Percentiles rank a stretch among this genome's conserved stretches.
Evolutionary conservation across 257 asterid species (phyloP).

Genomic region (Vinca minor): DNA sequence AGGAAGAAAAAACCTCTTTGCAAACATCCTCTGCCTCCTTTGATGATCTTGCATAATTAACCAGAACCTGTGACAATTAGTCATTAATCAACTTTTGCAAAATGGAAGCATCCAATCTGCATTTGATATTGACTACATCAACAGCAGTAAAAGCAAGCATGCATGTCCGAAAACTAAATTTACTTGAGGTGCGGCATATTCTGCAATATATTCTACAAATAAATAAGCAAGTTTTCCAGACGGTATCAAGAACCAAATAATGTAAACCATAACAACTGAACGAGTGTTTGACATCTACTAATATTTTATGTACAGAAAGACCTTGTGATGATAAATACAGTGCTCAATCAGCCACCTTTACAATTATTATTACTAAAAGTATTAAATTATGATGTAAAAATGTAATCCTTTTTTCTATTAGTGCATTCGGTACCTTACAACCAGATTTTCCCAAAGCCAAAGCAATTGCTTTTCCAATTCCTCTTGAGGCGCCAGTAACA

Average conservation of each 20-base stretch:
- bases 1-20: conserved; percentile 26
- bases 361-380: neutral
- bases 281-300: neutral
- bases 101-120: neutral
- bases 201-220: neutral
- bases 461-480: conserved; percentile 90
- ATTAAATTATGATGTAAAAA: neutral
- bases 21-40: conserved; percentile 91
- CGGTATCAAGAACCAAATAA: neutral
- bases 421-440: conserved; percentile 55
- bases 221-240: neutral
- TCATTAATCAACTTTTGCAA: conserved; percentile 15
- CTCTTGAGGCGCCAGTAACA: conserved; percentile 94
- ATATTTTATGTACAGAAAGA: neutral
- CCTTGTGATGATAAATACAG: neutral
- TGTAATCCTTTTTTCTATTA: neutral
- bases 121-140: neutral
- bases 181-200: neutral
- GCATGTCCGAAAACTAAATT: neutral
- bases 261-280: neutral
- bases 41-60: conserved; percentile 96
- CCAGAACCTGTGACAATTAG: conserved; percentile 58
- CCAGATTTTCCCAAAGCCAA: conserved; percentile 91
- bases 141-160: neutral
- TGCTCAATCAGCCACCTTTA: neutral